Conservation (phyloP, 441 rosid species). For the Brassica hybrid region DNA sequence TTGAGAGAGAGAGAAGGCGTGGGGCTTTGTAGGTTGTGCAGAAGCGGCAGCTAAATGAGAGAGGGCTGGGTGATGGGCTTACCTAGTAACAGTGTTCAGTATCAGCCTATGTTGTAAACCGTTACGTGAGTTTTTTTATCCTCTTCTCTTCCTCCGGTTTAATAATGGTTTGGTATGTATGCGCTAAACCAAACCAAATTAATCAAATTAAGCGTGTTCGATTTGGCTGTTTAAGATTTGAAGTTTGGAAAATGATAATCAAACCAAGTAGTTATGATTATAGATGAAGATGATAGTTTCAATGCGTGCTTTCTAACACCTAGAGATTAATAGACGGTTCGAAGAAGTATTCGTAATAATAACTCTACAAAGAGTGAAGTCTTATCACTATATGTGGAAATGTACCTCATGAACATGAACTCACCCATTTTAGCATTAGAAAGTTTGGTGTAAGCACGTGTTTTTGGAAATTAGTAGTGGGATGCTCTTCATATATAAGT, state of each 20-base stretch:
- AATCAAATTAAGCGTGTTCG: not conserved
- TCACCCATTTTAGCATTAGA: not conserved
- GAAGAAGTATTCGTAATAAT: not conserved
- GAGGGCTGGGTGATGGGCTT: no score
- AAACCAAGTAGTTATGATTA: not conserved
- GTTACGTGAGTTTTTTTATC: no score
- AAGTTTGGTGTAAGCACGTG: slow-evolving; percentile 3
- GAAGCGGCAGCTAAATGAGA: no score
- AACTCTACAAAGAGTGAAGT: not conserved
- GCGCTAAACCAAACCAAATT: not conserved
- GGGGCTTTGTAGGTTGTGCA: not conserved
- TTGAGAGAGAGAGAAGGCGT: slow-evolving; percentile 16
- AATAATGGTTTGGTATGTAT: no score
- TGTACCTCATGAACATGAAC: not conserved
- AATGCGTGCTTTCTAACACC: not conserved
- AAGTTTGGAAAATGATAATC: not conserved
- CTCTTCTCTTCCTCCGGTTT: no score
- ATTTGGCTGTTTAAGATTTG: not conserved
- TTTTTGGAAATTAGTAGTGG: not conserved
- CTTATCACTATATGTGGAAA: not conserved
- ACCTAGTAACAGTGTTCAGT: no score
- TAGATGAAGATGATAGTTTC: no score
- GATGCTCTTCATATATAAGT: not conserved
- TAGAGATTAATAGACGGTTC: not conserved
- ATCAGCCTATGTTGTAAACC: no score